phyloP scores from a whole-genome alignment of 139 green algal genomes.

The Nannochloris sp. region DNA sequence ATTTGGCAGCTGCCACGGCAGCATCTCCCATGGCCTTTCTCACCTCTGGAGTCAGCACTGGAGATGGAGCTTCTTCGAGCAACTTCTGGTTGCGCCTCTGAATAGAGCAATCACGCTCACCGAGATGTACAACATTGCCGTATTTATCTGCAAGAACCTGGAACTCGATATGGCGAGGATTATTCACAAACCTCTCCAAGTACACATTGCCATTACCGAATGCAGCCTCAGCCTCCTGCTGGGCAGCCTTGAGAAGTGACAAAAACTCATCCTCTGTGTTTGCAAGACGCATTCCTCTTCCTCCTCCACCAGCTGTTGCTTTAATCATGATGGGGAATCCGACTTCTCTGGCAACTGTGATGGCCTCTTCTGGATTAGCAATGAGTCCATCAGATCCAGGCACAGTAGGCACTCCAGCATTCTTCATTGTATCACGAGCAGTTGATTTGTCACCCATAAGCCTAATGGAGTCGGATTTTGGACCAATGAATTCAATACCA shows the following conservation, averaged over 20 bases:
- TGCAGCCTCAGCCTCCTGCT: slow-evolving; percentile 82
- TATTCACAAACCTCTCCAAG: slow-evolving; percentile 83
- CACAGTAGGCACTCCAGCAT: slow-evolving; percentile 86
- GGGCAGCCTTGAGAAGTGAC: slow-evolving; percentile 65
- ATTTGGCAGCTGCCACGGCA: slow-evolving; percentile 66
- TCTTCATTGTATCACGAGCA: slow-evolving; percentile 88
- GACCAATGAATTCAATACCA: slow-evolving; percentile 95
- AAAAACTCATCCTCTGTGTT: slow-evolving; percentile 74
- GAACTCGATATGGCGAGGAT: slow-evolving; percentile 97
- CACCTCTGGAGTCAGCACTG: slow-evolving; percentile 76
- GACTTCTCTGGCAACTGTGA: slow-evolving; percentile 46
- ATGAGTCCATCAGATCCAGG: slow-evolving; percentile 86
- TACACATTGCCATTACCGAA: slow-evolving; percentile 93
- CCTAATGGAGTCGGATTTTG: slow-evolving; percentile 73
- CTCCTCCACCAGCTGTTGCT: slow-evolving; percentile 81
- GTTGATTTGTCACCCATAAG: slow-evolving; percentile 96
- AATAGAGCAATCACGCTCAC: slow-evolving; percentile 93
- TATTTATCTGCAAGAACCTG: slow-evolving; percentile 92
- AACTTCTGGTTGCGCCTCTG: slow-evolving; percentile 98
- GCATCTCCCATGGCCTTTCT: slow-evolving; percentile 84
- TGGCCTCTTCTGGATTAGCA: slow-evolving; percentile 50
- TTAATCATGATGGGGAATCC: slow-evolving; percentile 97
- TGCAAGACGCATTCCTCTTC: slow-evolving; percentile 82
- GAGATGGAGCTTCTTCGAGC: slow-evolving; percentile 87
- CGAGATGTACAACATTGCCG: slow-evolving; percentile 91